Conservation (phyloP, 164 flowering plant species). For the Santalum album region DNA sequence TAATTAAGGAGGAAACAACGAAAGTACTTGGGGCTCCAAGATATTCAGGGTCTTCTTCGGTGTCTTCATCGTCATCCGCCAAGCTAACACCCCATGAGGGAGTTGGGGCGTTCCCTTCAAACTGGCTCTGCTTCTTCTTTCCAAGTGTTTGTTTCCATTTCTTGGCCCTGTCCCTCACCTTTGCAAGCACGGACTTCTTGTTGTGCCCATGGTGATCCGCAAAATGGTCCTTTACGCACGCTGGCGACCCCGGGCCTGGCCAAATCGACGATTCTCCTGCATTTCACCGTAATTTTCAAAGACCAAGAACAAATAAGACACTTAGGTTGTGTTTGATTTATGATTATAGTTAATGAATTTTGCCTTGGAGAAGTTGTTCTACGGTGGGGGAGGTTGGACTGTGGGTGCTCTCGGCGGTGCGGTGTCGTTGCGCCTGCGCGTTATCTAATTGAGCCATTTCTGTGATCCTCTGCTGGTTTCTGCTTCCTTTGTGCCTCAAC, state of each 20-base stretch:
- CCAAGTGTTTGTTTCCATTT: slow-evolving; percentile 35
- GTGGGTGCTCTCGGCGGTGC: slow-evolving; percentile 4
- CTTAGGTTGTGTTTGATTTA: too few species aligned
- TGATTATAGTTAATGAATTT: background rate
- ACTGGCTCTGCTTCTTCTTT: slow-evolving; percentile 39
- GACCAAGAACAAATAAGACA: background rate
- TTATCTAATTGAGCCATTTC: slow-evolving; percentile 23
- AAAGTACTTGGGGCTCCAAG: slow-evolving; percentile 68
- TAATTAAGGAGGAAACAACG: too few species aligned
- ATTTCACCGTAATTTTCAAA: background rate
- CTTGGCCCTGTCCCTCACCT: slow-evolving; percentile 66
- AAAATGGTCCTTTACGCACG: slow-evolving; percentile 16
- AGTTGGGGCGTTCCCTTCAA: slow-evolving; percentile 13
- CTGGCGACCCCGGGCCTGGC: slow-evolving; percentile 17
- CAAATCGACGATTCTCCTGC: slow-evolving; percentile 20
- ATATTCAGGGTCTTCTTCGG: slow-evolving; percentile 44
- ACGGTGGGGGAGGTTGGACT: slow-evolving; percentile 17
- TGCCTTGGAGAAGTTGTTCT: slow-evolving; percentile 36
- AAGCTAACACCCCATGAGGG: slow-evolving; percentile 48
- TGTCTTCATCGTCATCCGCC: slow-evolving; percentile 37
- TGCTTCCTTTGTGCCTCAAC: background rate
- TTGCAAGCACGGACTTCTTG: slow-evolving; percentile 63
- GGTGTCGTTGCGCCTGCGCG: slow-evolving; percentile 7
- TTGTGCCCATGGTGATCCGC: slow-evolving; percentile 32
- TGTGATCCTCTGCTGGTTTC: background rate